These are phyloP conservation scores for Colletotrichum magnum DNA, from an alignment of 2,329 filamentous ascomycete genomes.

Conservation along the genomic window DNA sequence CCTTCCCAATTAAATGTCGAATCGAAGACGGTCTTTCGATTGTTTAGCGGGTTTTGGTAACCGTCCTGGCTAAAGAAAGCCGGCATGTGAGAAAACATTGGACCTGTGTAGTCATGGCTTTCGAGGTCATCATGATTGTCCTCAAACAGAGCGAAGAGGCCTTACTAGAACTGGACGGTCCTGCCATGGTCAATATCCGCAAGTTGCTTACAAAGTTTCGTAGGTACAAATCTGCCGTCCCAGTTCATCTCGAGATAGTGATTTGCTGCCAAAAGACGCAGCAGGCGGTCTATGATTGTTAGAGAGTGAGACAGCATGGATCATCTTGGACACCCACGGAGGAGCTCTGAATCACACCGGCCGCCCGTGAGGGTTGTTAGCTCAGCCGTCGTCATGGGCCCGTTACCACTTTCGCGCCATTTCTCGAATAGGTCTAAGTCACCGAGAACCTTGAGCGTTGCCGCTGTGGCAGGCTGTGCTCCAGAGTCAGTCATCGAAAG, in stretches of 20 bases:
- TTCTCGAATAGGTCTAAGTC: slow-evolving; percentile 1
- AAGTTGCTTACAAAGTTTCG: not conserved
- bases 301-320: not conserved
- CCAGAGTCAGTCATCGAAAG: not conserved
- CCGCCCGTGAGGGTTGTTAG: not conserved
- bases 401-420: not conserved
- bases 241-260: slow-evolving; percentile 1
- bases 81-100: slow-evolving; percentile 12
- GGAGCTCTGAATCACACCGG: slow-evolving; percentile 4
- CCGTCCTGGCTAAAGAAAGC: not conserved
- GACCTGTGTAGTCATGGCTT: not conserved
- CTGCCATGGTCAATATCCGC: not conserved
- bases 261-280: slow-evolving; percentile 17
- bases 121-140: too few relatives aligned
- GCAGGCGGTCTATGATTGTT: not conserved
- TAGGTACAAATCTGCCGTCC: not conserved
- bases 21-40: not conserved
- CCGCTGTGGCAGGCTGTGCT: not conserved
- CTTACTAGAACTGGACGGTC: slow-evolving; percentile 8
- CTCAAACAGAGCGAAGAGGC: too few relatives aligned
- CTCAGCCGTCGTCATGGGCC: not conserved
- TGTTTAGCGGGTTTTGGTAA: slow-evolving; percentile 1
- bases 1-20: not conserved
- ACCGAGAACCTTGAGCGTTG: not conserved
- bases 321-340: slow-evolving; percentile 3